These are phyloP conservation scores for Auriscalpium microsporum DNA, from an alignment of 768 basidiomycete species.

Conservation along the genomic window DNA sequence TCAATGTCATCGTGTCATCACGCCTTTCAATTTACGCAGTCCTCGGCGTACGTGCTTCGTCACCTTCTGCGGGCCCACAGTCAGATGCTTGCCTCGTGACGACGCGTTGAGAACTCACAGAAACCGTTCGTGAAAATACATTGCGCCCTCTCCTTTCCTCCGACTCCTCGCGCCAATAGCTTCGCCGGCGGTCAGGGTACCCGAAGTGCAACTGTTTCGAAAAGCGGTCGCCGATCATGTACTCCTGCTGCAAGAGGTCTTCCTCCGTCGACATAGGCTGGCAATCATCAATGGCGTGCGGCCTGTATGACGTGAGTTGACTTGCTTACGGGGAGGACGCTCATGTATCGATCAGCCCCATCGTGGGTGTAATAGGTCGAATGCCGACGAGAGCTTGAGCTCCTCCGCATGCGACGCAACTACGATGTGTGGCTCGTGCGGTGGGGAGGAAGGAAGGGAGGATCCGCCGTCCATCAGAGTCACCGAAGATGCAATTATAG, in stretches of 20 bases:
- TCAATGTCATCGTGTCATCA: conserved; percentile 4
- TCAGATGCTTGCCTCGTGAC: neutral
- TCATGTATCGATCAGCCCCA: conserved; percentile 1
- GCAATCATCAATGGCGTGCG: neutral
- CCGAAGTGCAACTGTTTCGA: conserved; percentile 10
- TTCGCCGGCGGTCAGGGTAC: neutral
- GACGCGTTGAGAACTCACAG: neutral
- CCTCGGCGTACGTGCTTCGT: conserved; percentile 6
- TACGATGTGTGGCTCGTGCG: neutral
- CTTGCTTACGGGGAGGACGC: conserved; percentile 1
- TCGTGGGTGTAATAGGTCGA: conserved; percentile 1
- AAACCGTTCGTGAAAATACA: neutral
- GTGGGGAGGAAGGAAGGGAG: neutral
- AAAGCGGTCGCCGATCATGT: conserved; percentile 7
- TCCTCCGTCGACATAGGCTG: conserved; percentile 15
- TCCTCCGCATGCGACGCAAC: conserved; percentile 1
- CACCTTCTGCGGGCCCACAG: conserved; percentile 4
- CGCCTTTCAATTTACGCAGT: conserved; percentile 7
- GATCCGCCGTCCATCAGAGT: neutral
- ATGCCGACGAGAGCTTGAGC: neutral
- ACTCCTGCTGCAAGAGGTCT: conserved; percentile 13
- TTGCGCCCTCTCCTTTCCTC: neutral
- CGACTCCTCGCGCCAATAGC: neutral
- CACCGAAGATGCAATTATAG: neutral
- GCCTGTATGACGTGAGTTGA: neutral